A percentile compares a stretch with the other conserved stretches of the same genome.
Conservation (phyloP, 228 moss, liverwort and hornwort genomes). For the Sphagnum magellanicum region DNA sequence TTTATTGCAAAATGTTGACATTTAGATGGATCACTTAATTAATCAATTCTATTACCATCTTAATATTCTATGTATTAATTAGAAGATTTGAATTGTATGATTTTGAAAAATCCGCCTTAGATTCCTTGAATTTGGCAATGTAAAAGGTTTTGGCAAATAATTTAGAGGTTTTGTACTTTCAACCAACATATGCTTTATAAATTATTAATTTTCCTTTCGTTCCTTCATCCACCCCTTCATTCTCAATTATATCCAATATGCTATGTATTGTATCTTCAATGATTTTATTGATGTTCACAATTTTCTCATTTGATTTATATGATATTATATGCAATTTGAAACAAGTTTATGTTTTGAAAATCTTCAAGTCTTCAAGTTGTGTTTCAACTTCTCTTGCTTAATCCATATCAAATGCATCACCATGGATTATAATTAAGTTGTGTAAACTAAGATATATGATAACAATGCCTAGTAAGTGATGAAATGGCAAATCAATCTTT, state of each 20-base stretch:
- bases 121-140: not conserved
- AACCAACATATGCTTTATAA: not conserved
- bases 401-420: slow-evolving; percentile 5
- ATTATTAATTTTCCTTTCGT: not conserved
- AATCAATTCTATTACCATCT: not conserved
- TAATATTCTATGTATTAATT: not conserved
- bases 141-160: not conserved
- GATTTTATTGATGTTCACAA: not conserved
- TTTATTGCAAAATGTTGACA: not conserved
- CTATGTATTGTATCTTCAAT: not conserved
- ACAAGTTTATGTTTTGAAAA: slow-evolving; percentile 1
- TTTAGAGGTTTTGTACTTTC: not conserved
- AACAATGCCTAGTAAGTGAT: not conserved
- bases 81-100: not conserved
- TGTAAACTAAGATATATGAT: slow-evolving; percentile 10
- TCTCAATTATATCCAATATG: not conserved
- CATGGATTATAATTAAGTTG: slow-evolving; percentile 12
- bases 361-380: not conserved
- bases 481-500: not conserved
- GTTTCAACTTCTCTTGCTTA: not conserved
- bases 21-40: not conserved
- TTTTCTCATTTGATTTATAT: not conserved
- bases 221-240: not conserved
- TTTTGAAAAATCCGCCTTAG: not conserved
- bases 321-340: not conserved